phyloP scores from a whole-genome alignment of 805 yeast genomes.

The Kockiozyma suomiensis region DNA sequence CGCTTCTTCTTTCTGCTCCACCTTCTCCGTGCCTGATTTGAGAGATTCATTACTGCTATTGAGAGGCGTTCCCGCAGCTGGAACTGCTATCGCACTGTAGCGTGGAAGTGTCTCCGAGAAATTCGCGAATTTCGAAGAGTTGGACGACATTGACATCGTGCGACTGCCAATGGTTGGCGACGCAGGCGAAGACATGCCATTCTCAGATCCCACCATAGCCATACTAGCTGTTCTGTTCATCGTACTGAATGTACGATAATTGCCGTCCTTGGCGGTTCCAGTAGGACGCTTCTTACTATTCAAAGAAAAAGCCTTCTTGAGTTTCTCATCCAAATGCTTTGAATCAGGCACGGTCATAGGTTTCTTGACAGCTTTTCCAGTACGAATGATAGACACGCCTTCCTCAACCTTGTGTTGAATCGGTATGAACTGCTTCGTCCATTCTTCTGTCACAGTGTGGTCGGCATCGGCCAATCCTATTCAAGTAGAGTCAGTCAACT shows the following conservation, averaged over 20 bases:
- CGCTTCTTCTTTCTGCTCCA: neutral
- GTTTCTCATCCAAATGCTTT: constrained; percentile 26
- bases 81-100: neutral
- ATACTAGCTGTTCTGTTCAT: constrained; percentile 16
- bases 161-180: constrained; percentile 9
- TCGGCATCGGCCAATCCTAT: constrained; percentile 12
- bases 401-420: constrained; percentile 39
- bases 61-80: constrained; percentile 7
- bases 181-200: constrained; percentile 6
- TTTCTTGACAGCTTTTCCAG: constrained; percentile 39
- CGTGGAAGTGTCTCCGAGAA: constrained; percentile 18
- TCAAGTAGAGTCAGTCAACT: neutral
- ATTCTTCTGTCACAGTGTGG: constrained; percentile 36
- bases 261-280: constrained; percentile 30
- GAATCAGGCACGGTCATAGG: constrained; percentile 37
- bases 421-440: constrained; percentile 39
- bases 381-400: constrained; percentile 34
- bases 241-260: constrained; percentile 19
- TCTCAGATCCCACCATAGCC: constrained; percentile 10
- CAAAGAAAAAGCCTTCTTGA: constrained; percentile 42
- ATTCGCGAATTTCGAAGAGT: constrained; percentile 3
- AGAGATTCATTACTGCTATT: neutral
- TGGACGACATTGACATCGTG: constrained; percentile 12
- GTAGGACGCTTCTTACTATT: constrained; percentile 39
- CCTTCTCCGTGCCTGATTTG: neutral